These are phyloP conservation scores for Myriosclerotinia duriaeana DNA, from an alignment of 2,329 filamentous ascomycete species.

Conservation along the genomic window DNA sequence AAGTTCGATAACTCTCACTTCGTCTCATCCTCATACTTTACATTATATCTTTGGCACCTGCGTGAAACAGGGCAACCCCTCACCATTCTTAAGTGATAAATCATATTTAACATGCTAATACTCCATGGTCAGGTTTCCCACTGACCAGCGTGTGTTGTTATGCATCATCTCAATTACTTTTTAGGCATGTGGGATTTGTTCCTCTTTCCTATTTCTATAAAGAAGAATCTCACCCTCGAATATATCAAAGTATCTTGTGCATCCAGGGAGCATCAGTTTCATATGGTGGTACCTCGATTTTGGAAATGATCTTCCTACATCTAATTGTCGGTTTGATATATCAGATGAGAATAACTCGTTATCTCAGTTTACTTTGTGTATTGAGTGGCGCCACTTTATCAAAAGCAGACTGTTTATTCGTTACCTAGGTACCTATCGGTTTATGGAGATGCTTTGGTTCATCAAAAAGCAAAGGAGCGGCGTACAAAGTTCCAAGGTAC, in stretches of 20 bases:
- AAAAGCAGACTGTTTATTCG: not conserved
- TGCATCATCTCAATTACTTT: not conserved
- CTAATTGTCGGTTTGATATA: not conserved
- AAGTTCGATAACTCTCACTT: not conserved
- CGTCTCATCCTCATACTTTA: not conserved
- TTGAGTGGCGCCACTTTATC: not conserved
- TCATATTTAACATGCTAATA: not conserved
- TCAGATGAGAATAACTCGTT: not conserved
- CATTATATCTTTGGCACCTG: not conserved
- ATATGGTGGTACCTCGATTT: not conserved
- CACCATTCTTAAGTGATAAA: not conserved
- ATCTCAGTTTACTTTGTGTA: not conserved
- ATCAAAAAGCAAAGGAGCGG: no score
- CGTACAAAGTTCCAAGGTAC: not conserved
- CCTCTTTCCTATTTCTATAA: not conserved
- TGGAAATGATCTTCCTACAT: not conserved
- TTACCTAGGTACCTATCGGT: no score
- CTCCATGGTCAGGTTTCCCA: not conserved
- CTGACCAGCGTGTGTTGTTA: not conserved
- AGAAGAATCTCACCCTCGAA: not conserved
- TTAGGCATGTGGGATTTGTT: not conserved
- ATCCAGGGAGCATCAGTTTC: not conserved
- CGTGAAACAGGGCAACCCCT: not conserved
- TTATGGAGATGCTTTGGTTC: no score
- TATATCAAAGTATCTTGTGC: not conserved